phyloP scores from a whole-genome alignment of 495 filamentous ascomycete genomes.

The Xeromyces bisporus region DNA sequence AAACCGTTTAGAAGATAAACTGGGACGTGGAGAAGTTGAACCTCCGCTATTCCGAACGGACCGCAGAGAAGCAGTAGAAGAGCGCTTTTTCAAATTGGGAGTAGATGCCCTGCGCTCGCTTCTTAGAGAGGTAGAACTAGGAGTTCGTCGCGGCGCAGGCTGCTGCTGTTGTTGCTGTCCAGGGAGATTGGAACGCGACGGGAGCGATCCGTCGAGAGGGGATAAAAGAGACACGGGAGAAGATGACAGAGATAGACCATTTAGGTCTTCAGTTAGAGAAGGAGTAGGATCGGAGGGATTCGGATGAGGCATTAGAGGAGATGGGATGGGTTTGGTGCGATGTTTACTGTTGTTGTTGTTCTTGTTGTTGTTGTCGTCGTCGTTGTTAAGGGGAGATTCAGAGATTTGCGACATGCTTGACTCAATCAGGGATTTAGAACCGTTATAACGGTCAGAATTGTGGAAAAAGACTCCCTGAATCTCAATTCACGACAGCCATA shows the following conservation, averaged over 20 bases:
- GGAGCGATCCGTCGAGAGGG: slow-evolving; percentile 10
- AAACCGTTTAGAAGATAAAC: slow-evolving; percentile 23
- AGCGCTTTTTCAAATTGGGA: slow-evolving; percentile 27
- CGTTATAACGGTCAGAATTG: too few species aligned
- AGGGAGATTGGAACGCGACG: slow-evolving; percentile 9
- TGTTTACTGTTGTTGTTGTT: too few species aligned
- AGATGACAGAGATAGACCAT: slow-evolving; percentile 34
- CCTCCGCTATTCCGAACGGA: slow-evolving; percentile 14
- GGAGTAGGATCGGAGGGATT: slow-evolving; percentile 5
- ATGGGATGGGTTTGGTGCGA: too few species aligned
- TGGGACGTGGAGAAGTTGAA: slow-evolving; percentile 18
- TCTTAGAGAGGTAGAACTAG: slow-evolving; percentile 34
- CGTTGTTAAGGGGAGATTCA: too few species aligned
- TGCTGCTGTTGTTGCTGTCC: too few species aligned
- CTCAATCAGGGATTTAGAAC: too few species aligned
- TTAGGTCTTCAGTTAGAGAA: slow-evolving; percentile 24
- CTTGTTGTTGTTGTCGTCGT: too few species aligned
- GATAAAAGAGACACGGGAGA: slow-evolving; percentile 17
- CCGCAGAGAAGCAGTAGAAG: slow-evolving; percentile 28
- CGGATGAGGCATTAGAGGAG: slow-evolving; percentile 9
- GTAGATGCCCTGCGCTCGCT: slow-evolving; percentile 29
- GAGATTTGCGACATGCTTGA: too few species aligned
- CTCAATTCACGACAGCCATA: too few species aligned
- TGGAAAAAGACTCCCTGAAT: too few species aligned
- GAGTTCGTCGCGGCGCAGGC: slow-evolving; percentile 27